Evolutionary conservation across 805 yeast species (phyloP), one percentile per base, ranked within the genome.

Genomic region (Kluyveromyces starmeri): DNA sequence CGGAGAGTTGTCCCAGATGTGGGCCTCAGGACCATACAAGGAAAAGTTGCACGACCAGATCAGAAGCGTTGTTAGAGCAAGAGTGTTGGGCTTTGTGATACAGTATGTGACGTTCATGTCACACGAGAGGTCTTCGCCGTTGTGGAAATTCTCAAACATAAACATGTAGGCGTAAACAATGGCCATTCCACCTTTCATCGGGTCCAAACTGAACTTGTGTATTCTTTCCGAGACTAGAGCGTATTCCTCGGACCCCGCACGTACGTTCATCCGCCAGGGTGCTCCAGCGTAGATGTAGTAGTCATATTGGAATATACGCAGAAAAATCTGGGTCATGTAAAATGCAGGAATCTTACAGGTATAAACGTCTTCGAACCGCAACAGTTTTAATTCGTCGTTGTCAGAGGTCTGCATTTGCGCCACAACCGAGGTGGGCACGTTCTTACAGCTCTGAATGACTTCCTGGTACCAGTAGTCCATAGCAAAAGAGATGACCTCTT

Each of bases 261-360:
- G 64, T 22, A 78, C 84, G 47, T 73, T 81, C 78, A 81, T 77
- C 47, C 86, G 70, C 59, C 80, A 73, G 1, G 92, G 92, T 6
- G 85, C 82, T 1, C 95, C 95, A 2, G 88, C 78, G 53, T 66
- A 78, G 4, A 82, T 77, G 35, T 81, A 81, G 38, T 82, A 73
- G 54, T 84, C 94, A 54, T 81, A 78, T 42, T 82, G 84, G 37
- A 82, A 77, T 19, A 80, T 69, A 34, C 83, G 73, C 51, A 83
- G 70, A 28, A 76, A 71, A 11, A 82, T 73, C 49, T 81, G 88
- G 1, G 83, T 75, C 61, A 81, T 65, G 50, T 83, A 88, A 54
- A 75, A 80, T 35, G 77, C 71, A 0, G 84, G 78, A 39, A 74
- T 68, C 41, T 73, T 74, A 53, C 83, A 78, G 31, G 76, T 65